These are phyloP conservation scores for Picochlorum sp. DNA, from an alignment of 139 green algal genomes.

Conservation along the genomic window DNA sequence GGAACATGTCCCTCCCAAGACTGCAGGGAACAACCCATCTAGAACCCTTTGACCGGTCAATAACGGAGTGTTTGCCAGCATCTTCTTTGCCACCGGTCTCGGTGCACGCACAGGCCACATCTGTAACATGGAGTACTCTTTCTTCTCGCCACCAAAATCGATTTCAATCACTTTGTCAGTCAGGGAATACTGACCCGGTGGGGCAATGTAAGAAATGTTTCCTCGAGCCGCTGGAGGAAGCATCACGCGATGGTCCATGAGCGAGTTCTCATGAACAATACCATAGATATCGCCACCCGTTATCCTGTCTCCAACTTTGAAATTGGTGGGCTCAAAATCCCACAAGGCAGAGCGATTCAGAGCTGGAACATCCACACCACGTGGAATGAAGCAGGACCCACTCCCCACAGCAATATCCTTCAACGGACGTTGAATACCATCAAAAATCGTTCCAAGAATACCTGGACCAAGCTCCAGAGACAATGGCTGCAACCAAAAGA, in stretches of 20 bases:
- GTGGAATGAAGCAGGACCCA: conserved; percentile 91
- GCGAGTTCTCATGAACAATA: conserved; percentile 87
- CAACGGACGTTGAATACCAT: conserved; percentile 97
- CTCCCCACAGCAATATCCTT: conserved; percentile 74
- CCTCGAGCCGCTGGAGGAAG: conserved; percentile 78
- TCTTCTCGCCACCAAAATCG: conserved; percentile 90
- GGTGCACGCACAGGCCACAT: conserved; percentile 93
- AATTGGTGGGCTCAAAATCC: conserved; percentile 85
- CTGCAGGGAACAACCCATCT: conserved; percentile 95
- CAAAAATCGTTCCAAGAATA: conserved; percentile 96
- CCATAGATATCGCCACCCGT: conserved; percentile 94
- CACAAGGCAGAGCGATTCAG: conserved; percentile 74
- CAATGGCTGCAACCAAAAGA: conserved; percentile 60
- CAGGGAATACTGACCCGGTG: conserved; percentile 81
- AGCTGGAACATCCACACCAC: conserved; percentile 86
- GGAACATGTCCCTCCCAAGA: conserved; percentile 93
- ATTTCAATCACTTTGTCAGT: conserved; percentile 93
- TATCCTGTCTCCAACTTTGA: conserved; percentile 89
- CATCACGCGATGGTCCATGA: conserved; percentile 90
- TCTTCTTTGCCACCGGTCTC: conserved; percentile 86
- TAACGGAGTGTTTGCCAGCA: conserved; percentile 92
- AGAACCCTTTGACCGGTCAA: conserved; percentile 96
- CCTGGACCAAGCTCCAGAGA: conserved; percentile 94
- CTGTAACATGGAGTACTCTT: conserved; percentile 94
- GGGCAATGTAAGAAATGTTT: conserved; percentile 86